Conservation (phyloP, 1,284 basidiomycete genomes). For the Ceratobasidium sp. region DNA sequence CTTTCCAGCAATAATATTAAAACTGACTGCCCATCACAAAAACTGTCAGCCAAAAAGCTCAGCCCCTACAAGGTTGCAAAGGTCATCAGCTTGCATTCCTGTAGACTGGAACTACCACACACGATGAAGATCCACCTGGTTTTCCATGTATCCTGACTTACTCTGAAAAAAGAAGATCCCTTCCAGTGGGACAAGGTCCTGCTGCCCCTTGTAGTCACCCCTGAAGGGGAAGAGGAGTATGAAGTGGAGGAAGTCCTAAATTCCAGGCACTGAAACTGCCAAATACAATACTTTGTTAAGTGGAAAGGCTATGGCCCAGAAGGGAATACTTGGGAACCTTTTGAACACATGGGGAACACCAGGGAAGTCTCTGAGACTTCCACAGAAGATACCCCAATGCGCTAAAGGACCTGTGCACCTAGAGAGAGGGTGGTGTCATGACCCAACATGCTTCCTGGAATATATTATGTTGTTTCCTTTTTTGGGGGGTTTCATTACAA, state of each 20-base stretch:
- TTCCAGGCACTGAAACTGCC: not conserved
- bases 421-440: too few relatives aligned
- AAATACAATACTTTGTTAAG: too few relatives aligned
- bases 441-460: too few relatives aligned
- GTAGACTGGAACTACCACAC: slow-evolving; percentile 46
- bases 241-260: slow-evolving; percentile 46
- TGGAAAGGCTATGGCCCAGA: too few relatives aligned
- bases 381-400: too few relatives aligned
- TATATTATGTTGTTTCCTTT: too few relatives aligned
- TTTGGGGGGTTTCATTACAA: too few relatives aligned
- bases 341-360: too few relatives aligned
- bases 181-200: not conserved
- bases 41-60: slow-evolving; percentile 45
- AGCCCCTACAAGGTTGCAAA: slow-evolving; percentile 48
- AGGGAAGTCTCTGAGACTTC: too few relatives aligned
- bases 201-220: slow-evolving; percentile 40
- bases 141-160: slow-evolving; percentile 49
- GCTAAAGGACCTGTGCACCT: too few relatives aligned
- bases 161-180: slow-evolving; percentile 25
- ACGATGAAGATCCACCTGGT: slow-evolving; percentile 48
- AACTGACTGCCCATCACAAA: slow-evolving; percentile 46
- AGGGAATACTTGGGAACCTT: too few relatives aligned
- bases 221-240: slow-evolving; percentile 41
- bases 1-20: slow-evolving; percentile 47
- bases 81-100: slow-evolving; percentile 41